Conservation (phyloP, 495 filamentous ascomycete species). For the Oidiodendron maius region DNA sequence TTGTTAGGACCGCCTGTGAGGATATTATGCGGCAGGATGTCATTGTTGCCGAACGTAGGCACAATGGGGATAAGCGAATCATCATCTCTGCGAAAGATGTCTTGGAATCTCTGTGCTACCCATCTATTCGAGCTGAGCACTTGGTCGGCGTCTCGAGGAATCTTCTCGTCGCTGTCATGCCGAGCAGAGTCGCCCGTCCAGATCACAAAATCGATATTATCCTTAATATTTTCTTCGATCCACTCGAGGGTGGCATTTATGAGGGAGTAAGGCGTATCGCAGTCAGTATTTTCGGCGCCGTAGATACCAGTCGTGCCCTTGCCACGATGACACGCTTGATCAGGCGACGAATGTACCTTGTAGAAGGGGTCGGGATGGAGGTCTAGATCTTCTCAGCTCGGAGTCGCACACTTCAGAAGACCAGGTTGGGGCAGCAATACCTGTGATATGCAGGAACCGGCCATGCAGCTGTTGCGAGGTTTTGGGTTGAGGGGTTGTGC, state of each 20-base stretch:
- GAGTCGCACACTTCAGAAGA: not conserved
- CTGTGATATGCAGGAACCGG: constrained; percentile 91
- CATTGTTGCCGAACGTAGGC: constrained; percentile 93
- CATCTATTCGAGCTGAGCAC: constrained; percentile 69
- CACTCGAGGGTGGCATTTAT: constrained; percentile 89
- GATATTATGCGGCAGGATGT: constrained; percentile 96
- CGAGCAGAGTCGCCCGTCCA: constrained; percentile 97
- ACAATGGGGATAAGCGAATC: constrained; percentile 74
- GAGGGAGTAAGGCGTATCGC: constrained; percentile 75
- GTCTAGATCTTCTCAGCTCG: constrained; percentile 45
- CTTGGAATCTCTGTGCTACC: constrained; percentile 68
- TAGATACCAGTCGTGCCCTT: constrained; percentile 71
- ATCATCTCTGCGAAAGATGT: constrained; percentile 55
- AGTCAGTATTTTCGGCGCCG: constrained; percentile 80
- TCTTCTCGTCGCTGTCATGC: constrained; percentile 85
- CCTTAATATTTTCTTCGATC: constrained; percentile 79
- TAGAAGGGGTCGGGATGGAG: constrained; percentile 88
- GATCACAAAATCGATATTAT: constrained; percentile 86
- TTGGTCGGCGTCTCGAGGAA: constrained; percentile 68
- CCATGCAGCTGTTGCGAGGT: constrained; percentile 52
- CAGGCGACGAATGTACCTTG: constrained; percentile 64
- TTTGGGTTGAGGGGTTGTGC: constrained; percentile 2
- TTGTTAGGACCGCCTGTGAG: constrained; percentile 76
- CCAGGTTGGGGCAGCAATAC: constrained; percentile 37
- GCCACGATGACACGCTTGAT: constrained; percentile 73